phyloP scores from a whole-genome alignment of 495 filamentous ascomycete species.

The Xylona heveae region DNA sequence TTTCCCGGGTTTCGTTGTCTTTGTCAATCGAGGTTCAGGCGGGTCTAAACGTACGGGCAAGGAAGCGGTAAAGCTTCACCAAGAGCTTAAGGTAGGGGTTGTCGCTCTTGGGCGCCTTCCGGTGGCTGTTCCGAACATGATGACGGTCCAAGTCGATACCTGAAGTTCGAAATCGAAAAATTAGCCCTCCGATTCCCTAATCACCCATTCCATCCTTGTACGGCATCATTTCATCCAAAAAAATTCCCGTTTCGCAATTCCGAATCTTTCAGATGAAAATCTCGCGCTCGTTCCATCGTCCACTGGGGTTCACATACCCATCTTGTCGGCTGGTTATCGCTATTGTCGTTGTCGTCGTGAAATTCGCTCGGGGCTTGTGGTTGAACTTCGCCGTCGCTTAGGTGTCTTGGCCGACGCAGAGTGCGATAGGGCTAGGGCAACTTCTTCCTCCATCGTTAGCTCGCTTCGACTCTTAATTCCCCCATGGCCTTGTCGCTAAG shows the following conservation, averaged over 20 bases:
- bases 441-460: no score
- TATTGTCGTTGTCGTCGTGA: background rate
- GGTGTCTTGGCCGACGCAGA: no score
- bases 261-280: no score
- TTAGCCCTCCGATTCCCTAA: no score
- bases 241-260: no score
- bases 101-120: constrained; percentile 92
- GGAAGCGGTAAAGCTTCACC: constrained; percentile 97
- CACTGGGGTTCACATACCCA: constrained; percentile 7
- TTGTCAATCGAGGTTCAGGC: constrained; percentile 1
- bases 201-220: no score
- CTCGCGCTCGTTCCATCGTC: no score
- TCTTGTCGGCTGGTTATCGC: constrained; percentile 6
- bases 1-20: constrained; percentile 6
- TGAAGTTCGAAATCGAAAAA: no score
- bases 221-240: no score
- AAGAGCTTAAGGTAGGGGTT: constrained; percentile 95
- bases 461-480: no score
- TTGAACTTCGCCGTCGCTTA: background rate
- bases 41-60: constrained; percentile 55
- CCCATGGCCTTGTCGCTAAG: no score
- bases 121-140: constrained; percentile 71
- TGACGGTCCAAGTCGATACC: constrained; percentile 55
- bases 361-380: background rate
- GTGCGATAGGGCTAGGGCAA: no score